Conservation (phyloP, 345 rosid genomes). For the Eucalyptus microcorys region DNA sequence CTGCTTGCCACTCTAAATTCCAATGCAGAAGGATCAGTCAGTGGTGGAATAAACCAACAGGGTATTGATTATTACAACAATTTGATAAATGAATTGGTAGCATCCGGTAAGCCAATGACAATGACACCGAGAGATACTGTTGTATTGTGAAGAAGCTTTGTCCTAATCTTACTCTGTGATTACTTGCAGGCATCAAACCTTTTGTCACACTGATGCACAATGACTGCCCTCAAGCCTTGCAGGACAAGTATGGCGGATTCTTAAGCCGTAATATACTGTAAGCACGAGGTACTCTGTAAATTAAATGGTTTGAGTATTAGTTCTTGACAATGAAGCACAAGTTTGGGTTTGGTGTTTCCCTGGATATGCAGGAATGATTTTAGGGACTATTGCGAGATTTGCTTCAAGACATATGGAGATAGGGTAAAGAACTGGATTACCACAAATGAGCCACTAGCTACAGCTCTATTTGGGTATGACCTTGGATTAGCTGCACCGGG, state of each 20-base stretch:
- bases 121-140: neutral
- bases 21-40: constrained; percentile 18
- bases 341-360: neutral
- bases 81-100: constrained; percentile 7
- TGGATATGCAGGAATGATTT: constrained; percentile 20
- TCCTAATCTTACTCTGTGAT: neutral
- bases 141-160: too few relatives aligned
- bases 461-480: constrained; percentile 8
- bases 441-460: constrained; percentile 24
- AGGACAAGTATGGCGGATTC: constrained; percentile 27
- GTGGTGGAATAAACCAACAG: constrained; percentile 16
- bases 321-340: neutral
- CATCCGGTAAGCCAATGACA: constrained; percentile 5
- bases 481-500: constrained; percentile 1
- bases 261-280: constrained; percentile 15
- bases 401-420: constrained; percentile 28
- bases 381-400: constrained; percentile 21
- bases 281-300: neutral
- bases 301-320: neutral
- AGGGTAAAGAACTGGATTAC: constrained; percentile 38
- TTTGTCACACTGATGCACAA: constrained; percentile 25
- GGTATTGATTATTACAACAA: constrained; percentile 26
- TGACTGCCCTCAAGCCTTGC: constrained; percentile 26
- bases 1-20: neutral
- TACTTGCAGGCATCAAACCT: constrained; percentile 18